These are phyloP conservation scores for Lepidium didymum DNA, from an alignment of 345 rosid genomes.

Conservation along the genomic window DNA sequence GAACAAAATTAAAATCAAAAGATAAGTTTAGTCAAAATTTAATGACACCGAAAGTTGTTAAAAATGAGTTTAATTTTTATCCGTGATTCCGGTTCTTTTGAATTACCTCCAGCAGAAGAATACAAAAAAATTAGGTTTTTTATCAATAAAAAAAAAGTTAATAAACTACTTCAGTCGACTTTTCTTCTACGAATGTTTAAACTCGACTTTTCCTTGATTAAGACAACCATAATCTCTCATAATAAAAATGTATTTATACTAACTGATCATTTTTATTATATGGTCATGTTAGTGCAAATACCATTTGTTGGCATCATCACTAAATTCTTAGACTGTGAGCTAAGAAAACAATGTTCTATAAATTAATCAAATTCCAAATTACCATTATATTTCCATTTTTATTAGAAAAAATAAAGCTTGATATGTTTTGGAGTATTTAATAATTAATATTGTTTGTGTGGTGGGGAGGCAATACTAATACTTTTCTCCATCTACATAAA, in stretches of 20 bases:
- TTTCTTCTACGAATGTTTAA: not conserved
- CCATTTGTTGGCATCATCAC: not conserved
- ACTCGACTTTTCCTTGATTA: constrained; percentile 10
- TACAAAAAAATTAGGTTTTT: not conserved
- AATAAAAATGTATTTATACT: not conserved
- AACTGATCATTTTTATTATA: not conserved
- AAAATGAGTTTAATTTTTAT: not conserved
- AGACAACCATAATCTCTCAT: constrained; percentile 6
- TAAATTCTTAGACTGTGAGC: not conserved
- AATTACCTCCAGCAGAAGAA: constrained; percentile 6
- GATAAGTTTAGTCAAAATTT: not conserved
- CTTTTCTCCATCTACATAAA: constrained; percentile 3
- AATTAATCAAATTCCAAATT: not conserved
- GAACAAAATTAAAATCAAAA: no score
- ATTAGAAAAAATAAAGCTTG: not conserved
- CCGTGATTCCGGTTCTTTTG: constrained; percentile 21
- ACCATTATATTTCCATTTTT: not conserved
- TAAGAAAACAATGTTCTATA: not conserved
- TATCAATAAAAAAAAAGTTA: not conserved
- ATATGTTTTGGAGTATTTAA: not conserved
- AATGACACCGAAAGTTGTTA: no score
- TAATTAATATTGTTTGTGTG: not conserved
- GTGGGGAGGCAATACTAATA: constrained; percentile 17
- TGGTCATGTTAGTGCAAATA: not conserved
- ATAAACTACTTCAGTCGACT: constrained; percentile 7